Evolutionary conservation across 2,329 filamentous ascomycete genomes (phyloP).

Genomic region (Ceratocystis lukuohia): DNA sequence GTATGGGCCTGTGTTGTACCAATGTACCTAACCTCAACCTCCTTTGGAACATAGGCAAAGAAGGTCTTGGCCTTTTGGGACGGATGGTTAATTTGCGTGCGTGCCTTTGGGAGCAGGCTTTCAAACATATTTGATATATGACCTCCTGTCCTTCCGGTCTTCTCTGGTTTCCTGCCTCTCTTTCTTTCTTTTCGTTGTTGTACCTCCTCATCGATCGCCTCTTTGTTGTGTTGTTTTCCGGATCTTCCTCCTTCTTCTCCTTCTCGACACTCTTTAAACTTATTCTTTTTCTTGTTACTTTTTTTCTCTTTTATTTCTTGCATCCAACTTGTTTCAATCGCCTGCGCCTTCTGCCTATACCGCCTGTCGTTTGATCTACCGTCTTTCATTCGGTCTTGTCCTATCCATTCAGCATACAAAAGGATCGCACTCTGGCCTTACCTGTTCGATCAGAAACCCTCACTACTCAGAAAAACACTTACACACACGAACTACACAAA

Average conservation of each 20-base stretch:
- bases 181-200: constrained; percentile 17
- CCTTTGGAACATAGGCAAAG: too few species aligned
- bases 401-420: constrained; percentile 7
- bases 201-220: constrained; percentile 15
- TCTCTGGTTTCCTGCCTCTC: constrained; percentile 15
- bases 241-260: neutral
- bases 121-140: constrained; percentile 8
- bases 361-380: constrained; percentile 16
- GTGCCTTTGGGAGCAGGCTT: neutral
- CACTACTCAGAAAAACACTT: neutral
- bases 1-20: neutral
- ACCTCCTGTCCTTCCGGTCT: neutral
- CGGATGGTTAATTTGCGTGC: neutral
- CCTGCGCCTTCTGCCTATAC: neutral
- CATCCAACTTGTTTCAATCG: constrained; percentile 6
- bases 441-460: neutral
- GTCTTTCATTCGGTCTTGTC: constrained; percentile 12
- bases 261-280: constrained; percentile 14
- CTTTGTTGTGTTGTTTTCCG: constrained; percentile 9
- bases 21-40: neutral
- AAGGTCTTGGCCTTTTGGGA: too few species aligned
- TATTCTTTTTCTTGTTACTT: constrained; percentile 10
- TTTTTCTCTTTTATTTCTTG: neutral
- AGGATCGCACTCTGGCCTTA: neutral
- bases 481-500: neutral